A percentile compares a stretch with the other conserved stretches of the same genome.
Evolutionary conservation across 306 rosid genomes (phyloP).

Genomic region (Senna tora): DNA sequence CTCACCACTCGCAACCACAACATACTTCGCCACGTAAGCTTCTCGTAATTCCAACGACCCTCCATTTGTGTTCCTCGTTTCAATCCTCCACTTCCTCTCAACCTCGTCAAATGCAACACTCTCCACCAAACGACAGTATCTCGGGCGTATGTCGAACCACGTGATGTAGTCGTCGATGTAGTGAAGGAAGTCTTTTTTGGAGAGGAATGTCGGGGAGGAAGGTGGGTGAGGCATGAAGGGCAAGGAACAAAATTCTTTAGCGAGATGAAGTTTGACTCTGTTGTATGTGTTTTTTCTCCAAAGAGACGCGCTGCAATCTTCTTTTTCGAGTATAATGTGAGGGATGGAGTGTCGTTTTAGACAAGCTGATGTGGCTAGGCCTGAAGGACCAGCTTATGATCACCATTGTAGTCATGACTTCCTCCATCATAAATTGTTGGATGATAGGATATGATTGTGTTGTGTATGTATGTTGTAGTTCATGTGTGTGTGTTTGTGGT

Average conservation of each 20-base stretch:
- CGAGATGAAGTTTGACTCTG: conserved; percentile 47
- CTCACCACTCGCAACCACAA: conserved; percentile 53
- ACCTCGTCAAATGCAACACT: conserved; percentile 14
- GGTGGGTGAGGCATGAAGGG: conserved; percentile 44
- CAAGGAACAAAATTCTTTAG: conserved; percentile 45
- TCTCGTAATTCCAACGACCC: conserved; percentile 21
- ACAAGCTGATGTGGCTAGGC: conserved; percentile 54
- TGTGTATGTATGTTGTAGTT: no score
- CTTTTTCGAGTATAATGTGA: conserved; percentile 49
- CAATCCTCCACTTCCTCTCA: conserved; percentile 41
- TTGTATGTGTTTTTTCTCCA: conserved; percentile 61
- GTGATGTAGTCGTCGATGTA: conserved; percentile 45
- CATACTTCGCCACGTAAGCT: conserved; percentile 31
- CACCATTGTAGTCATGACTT: not conserved
- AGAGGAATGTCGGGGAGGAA: conserved; percentile 30
- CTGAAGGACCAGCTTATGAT: conserved; percentile 52
- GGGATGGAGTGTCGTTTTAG: conserved; percentile 37
- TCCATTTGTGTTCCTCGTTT: conserved; percentile 5
- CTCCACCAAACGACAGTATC: conserved; percentile 39
- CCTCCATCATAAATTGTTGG: conserved; percentile 25
- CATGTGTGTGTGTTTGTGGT: no score
- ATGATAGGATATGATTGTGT: no score
- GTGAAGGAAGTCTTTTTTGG: conserved; percentile 37
- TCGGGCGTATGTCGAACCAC: conserved; percentile 42
- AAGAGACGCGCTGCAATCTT: conserved; percentile 56